phyloP scores from a whole-genome alignment of 1,139 yeast genomes.

The Nakaseomyces bracarensis region DNA sequence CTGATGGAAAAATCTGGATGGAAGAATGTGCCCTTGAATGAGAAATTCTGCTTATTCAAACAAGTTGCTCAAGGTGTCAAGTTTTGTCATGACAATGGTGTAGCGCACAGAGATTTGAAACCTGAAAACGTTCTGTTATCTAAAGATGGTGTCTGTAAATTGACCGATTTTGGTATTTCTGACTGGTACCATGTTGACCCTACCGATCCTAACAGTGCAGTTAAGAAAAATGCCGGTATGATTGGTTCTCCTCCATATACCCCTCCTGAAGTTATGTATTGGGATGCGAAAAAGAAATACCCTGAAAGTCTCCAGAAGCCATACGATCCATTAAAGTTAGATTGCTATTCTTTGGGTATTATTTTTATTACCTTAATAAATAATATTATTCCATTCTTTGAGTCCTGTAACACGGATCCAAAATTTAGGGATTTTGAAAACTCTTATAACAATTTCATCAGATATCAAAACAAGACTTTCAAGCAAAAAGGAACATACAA shows the following conservation, averaged over 20 bases:
- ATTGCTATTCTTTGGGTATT: slow-evolving; percentile 67
- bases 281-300: slow-evolving; percentile 32
- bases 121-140: slow-evolving; percentile 78
- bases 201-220: slow-evolving; percentile 41
- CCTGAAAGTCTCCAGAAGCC: slow-evolving; percentile 31
- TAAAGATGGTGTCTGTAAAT: slow-evolving; percentile 50
- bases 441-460: slow-evolving; percentile 43
- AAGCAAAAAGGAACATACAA: slow-evolving; percentile 38
- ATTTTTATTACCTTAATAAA: slow-evolving; percentile 49
- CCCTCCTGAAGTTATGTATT: slow-evolving; percentile 63
- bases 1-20: slow-evolving; percentile 43
- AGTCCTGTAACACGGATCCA: slow-evolving; percentile 43
- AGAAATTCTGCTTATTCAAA: slow-evolving; percentile 44
- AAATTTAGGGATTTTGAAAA: slow-evolving; percentile 49
- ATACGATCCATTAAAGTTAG: slow-evolving; percentile 62
- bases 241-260: slow-evolving; percentile 78
- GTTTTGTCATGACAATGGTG: slow-evolving; percentile 67
- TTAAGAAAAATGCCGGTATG: slow-evolving; percentile 38
- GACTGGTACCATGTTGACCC: slow-evolving; percentile 53
- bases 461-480: slow-evolving; percentile 43
- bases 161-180: slow-evolving; percentile 73
- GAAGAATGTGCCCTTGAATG: slow-evolving; percentile 43
- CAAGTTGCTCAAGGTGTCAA: slow-evolving; percentile 48
- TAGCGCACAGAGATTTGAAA: slow-evolving; percentile 87
- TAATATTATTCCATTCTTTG: slow-evolving; percentile 52